Evolutionary conservation across 2,329 filamentous ascomycete species (phyloP), one percentile per base, ranked within the genome.

Genomic region (Colletotrichum salicis): DNA sequence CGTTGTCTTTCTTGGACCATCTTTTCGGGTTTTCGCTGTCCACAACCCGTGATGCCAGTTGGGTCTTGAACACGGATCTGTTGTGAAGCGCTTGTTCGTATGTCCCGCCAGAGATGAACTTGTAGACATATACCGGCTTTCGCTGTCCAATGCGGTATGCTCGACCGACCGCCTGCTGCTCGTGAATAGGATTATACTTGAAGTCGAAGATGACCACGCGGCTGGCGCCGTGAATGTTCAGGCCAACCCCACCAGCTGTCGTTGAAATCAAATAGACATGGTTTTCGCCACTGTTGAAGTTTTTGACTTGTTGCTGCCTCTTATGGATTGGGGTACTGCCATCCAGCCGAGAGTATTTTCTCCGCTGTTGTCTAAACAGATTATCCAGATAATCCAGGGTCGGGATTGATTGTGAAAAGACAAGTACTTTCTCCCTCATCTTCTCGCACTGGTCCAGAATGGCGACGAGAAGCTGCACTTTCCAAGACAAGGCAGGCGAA

Each of bases 201-300:
- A 93, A 94, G 79, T 98, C 95, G 67, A 97, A 93, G 24, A 98
- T 92, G 24, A 98, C 88, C 1, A 97, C 93, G 24, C 95, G 90
- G 78, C 95, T 97, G 1, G 95, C 95, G 1, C 92, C 91, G 52
- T 90, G 89, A 13, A 98, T 92, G 72, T 98, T 98, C 61, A 97
- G 85, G 0, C 95, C 95, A 1, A 95, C 84, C 0, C 94, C 94
- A 27, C 95, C 95, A 10, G 95, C 94, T 71, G 82, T 90, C 1
- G 94, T 97, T 0, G 94, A 97, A 68, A 97, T 94, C 2, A 98
- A 84, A 77, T 94, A 94, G 0, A 97, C 85, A 29, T 90, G 86
- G 1, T 82, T 80, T 2, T 81, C 74, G 0, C 83, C 84, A 0
- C 78, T 77, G 75, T 96, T 95, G 85, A 97, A 97, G 0, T 82